Conservation (phyloP, 179 eudicot genomes). For the Silene noctiflora region DNA sequence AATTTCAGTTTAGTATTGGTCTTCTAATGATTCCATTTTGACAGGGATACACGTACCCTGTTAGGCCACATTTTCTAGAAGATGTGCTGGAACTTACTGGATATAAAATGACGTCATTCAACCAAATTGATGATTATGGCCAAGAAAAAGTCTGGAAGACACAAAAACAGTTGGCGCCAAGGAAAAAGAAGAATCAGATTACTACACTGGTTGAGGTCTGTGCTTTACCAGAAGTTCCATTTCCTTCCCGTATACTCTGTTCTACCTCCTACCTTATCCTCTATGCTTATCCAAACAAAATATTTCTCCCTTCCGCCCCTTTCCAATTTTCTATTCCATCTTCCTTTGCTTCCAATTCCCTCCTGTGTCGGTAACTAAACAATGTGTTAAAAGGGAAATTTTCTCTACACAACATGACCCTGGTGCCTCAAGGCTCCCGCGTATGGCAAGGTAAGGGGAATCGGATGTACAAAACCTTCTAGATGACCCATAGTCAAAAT, state of each 20-base stretch:
- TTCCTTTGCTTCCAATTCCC: background rate
- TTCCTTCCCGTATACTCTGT: too few species aligned
- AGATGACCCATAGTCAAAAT: background rate
- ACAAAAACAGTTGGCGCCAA: slow-evolving; percentile 71
- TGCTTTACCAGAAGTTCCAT: slow-evolving; percentile 5
- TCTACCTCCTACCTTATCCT: background rate
- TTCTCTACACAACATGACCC: background rate
- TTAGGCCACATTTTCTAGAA: slow-evolving; percentile 87
- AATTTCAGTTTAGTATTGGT: background rate
- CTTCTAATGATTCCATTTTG: slow-evolving; percentile 12
- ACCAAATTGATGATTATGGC: slow-evolving; percentile 97
- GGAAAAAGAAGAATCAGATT: slow-evolving; percentile 90
- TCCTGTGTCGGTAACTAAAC: too few species aligned
- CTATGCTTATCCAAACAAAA: background rate
- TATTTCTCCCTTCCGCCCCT: background rate
- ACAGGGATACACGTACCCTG: slow-evolving; percentile 95
- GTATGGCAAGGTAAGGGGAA: background rate
- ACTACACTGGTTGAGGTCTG: slow-evolving; percentile 89
- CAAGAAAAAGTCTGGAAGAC: slow-evolving; percentile 99
- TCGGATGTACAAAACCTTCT: background rate
- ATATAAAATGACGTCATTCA: slow-evolving; percentile 87
- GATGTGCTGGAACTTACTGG: slow-evolving; percentile 89
- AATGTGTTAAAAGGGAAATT: too few species aligned
- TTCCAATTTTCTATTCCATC: background rate
- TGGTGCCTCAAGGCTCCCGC: background rate